Evolutionary conservation across 495 filamentous ascomycete species (phyloP).

Genomic region (Penicillium malachiteum): DNA sequence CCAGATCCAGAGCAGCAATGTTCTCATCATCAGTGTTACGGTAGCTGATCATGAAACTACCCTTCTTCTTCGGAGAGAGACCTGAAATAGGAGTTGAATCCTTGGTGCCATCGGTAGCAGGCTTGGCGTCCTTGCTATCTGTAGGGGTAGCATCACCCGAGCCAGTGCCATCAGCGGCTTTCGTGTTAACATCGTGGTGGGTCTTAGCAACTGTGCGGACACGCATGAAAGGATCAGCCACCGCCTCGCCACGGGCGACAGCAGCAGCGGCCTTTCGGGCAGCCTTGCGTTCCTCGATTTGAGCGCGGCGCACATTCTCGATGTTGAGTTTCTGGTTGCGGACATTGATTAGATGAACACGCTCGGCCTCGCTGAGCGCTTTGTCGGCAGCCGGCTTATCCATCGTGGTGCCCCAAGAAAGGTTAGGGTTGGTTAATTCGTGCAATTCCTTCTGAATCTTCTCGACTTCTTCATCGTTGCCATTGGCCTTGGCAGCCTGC

Average conservation of each 20-base stretch:
- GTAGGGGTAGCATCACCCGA: constrained; percentile 41
- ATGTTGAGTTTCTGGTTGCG: constrained; percentile 77
- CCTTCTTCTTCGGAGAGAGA: constrained; percentile 54
- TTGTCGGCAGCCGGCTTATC: constrained; percentile 42
- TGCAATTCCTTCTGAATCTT: constrained; percentile 66
- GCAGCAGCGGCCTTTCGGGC: constrained; percentile 58
- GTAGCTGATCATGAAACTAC: constrained; percentile 64
- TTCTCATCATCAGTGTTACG: constrained; percentile 82
- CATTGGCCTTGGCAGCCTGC: constrained; percentile 60
- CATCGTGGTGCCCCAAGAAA: constrained; percentile 66
- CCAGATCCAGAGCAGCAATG: constrained; percentile 76
- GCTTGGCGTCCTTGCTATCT: constrained; percentile 22
- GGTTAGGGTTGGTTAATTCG: constrained; percentile 62
- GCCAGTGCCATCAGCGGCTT: constrained; percentile 18
- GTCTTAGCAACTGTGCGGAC: constrained; percentile 62
- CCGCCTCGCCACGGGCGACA: constrained; percentile 52
- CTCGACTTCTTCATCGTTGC: constrained; percentile 59
- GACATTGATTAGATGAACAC: constrained; percentile 70
- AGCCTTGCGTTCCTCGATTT: constrained; percentile 71
- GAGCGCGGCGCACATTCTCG: constrained; percentile 79
- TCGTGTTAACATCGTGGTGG: constrained; percentile 54
- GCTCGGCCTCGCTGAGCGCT: constrained; percentile 62
- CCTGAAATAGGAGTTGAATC: constrained; percentile 31
- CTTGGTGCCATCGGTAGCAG: constrained; percentile 48
- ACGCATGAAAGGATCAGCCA: constrained; percentile 57